Evolutionary conservation across 1,284 basidiomycete species (phyloP).

Genomic region (Ganoderma meredithae): DNA sequence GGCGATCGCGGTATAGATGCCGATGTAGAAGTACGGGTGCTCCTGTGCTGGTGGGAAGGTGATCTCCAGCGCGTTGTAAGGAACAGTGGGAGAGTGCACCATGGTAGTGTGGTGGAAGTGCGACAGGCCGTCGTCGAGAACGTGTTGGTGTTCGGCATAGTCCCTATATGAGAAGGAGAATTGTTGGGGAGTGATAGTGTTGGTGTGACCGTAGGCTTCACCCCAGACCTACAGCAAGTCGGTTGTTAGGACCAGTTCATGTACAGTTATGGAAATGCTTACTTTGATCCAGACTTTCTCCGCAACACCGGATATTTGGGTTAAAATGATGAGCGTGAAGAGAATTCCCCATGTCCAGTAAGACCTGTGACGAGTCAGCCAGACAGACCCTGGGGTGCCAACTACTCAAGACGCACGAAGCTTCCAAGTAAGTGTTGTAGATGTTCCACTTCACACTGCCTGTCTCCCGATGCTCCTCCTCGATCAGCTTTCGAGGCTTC

Average conservation of each 20-base stretch:
- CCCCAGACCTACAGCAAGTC: slow-evolving; percentile 59
- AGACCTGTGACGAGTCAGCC: slow-evolving; percentile 48
- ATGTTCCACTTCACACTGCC: slow-evolving; percentile 83
- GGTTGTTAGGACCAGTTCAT: not conserved
- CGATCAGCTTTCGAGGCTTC: slow-evolving; percentile 69
- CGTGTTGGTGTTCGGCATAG: slow-evolving; percentile 43
- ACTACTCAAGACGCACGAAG: slow-evolving; percentile 51
- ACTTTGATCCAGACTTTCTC: slow-evolving; percentile 84
- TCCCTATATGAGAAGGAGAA: slow-evolving; percentile 40
- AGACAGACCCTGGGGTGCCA: not conserved
- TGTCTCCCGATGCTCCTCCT: slow-evolving; percentile 75
- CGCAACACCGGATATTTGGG: slow-evolving; percentile 56
- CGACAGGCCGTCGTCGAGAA: slow-evolving; percentile 48
- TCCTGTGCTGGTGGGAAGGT: slow-evolving; percentile 54
- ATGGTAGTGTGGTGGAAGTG: slow-evolving; percentile 45
- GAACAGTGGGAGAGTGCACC: slow-evolving; percentile 33
- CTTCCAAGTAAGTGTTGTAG: slow-evolving; percentile 81
- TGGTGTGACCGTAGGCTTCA: slow-evolving; percentile 55
- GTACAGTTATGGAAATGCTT: slow-evolving; percentile 28
- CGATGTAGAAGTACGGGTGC: slow-evolving; percentile 70
- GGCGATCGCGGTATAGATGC: slow-evolving; percentile 65
- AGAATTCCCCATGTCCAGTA: slow-evolving; percentile 71
- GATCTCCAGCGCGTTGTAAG: slow-evolving; percentile 44
- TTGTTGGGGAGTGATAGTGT: slow-evolving; percentile 17
- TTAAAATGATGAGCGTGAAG: slow-evolving; percentile 54